phyloP scores from a whole-genome alignment of 306 rosid genomes.

The Cucumis melo region DNA sequence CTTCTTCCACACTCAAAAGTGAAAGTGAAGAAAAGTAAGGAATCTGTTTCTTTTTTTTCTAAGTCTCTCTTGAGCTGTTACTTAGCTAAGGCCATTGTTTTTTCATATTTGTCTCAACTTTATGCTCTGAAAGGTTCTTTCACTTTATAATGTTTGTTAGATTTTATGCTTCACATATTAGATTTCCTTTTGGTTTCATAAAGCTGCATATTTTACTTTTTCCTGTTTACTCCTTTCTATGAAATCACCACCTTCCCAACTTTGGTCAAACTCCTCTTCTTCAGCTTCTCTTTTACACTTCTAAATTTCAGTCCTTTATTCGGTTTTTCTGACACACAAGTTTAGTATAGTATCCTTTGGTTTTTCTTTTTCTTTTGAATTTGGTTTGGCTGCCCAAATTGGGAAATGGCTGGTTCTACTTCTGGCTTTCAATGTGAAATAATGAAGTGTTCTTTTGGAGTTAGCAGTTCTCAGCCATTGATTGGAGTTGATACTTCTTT shows the following conservation, averaged over 20 bases:
- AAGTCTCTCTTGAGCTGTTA: slow-evolving; percentile 53
- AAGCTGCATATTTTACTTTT: slow-evolving; percentile 67
- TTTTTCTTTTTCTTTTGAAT: slow-evolving; percentile 3
- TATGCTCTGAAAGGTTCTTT: slow-evolving; percentile 91
- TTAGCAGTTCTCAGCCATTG: slow-evolving; percentile 15
- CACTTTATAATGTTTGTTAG: slow-evolving; percentile 23
- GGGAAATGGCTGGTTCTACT: slow-evolving; percentile 43
- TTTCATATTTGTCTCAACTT: slow-evolving; percentile 32
- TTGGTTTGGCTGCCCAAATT: slow-evolving; percentile 18
- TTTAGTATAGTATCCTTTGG: slow-evolving; percentile 17
- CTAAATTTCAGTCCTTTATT: slow-evolving; percentile 11
- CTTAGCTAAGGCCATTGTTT: slow-evolving; percentile 45
- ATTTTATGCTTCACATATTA: slow-evolving; percentile 45
- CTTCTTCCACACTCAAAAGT: too few species aligned
- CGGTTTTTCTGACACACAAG: slow-evolving; percentile 15
- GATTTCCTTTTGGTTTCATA: slow-evolving; percentile 45
- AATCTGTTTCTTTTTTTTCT: slow-evolving; percentile 47
- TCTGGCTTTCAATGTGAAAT: slow-evolving; percentile 22
- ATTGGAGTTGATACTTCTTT: too few species aligned
- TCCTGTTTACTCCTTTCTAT: slow-evolving; percentile 65
- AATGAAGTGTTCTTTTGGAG: slow-evolving; percentile 23
- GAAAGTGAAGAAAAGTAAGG: slow-evolving; percentile 8
- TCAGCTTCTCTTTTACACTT: slow-evolving; percentile 41
- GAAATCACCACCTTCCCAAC: slow-evolving; percentile 40
- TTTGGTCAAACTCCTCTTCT: slow-evolving; percentile 66